phyloP scores from a whole-genome alignment of 1,284 basidiomycete species.

The Cutaneotrichosporon sp. region DNA sequence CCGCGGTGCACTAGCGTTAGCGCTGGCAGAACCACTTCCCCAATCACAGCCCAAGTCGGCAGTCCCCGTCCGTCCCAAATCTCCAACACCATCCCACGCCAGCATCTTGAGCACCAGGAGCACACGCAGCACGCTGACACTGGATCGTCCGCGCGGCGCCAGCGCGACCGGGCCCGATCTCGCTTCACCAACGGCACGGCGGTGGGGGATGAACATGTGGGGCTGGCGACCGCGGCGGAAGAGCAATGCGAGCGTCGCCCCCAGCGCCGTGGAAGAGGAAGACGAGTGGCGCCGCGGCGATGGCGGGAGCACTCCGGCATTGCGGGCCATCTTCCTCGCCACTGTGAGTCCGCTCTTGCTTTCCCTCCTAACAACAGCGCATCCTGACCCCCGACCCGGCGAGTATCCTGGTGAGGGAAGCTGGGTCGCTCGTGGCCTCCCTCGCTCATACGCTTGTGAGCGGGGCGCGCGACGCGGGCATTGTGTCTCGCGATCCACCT shows the following conservation, averaged over 20 bases:
- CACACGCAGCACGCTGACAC: not conserved
- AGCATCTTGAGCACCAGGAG: not conserved
- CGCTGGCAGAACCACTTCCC: not conserved
- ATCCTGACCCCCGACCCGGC: constrained; percentile 78
- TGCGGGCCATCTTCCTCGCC: constrained; percentile 48
- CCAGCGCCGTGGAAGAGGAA: constrained; percentile 27
- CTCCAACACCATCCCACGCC: constrained; percentile 14
- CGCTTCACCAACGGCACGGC: not conserved
- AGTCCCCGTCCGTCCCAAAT: constrained; percentile 9
- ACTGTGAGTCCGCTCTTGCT: constrained; percentile 34
- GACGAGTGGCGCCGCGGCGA: constrained; percentile 46
- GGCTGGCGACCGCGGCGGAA: constrained; percentile 20
- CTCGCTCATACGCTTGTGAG: constrained; percentile 71
- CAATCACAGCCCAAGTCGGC: not conserved
- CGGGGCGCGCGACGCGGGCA: constrained; percentile 67
- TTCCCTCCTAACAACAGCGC: constrained; percentile 50
- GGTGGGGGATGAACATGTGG: constrained; percentile 17
- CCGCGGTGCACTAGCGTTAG: not conserved
- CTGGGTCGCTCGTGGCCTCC: constrained; percentile 60
- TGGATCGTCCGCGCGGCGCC: constrained; percentile 8
- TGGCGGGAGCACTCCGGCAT: constrained; percentile 46
- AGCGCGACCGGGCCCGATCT: not conserved
- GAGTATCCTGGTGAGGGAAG: constrained; percentile 70
- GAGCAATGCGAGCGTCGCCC: constrained; percentile 16
- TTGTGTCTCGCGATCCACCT: constrained; percentile 55